Conservation (phyloP, 805 yeast genomes). For the Pichia heedii region DNA sequence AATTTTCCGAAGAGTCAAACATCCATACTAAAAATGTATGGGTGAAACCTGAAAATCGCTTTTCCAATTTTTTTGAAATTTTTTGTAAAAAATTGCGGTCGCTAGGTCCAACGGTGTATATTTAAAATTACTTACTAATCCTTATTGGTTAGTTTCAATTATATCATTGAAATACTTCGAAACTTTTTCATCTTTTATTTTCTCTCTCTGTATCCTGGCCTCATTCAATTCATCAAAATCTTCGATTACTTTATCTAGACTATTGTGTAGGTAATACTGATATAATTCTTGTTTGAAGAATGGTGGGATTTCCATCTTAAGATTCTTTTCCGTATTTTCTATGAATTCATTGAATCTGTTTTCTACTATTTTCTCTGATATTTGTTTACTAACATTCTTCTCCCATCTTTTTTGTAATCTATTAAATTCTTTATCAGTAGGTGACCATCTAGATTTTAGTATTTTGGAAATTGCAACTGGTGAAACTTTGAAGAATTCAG, state of each 20-base stretch:
- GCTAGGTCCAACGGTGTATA: too few relatives aligned
- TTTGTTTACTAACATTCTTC: conserved; percentile 33
- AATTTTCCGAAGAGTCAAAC: too few relatives aligned
- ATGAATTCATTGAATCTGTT: conserved; percentile 21
- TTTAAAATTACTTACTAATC: too few relatives aligned
- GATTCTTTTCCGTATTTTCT: conserved; percentile 20
- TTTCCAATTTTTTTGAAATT: too few relatives aligned
- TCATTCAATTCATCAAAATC: conserved; percentile 19
- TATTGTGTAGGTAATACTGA: conserved; percentile 17
- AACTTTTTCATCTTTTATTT: conserved; percentile 8
- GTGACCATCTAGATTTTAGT: conserved; percentile 67
- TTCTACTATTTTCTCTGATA: conserved; percentile 18
- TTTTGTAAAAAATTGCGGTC: too few relatives aligned
- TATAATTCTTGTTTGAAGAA: conserved; percentile 21
- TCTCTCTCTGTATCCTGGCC: conserved; percentile 15
- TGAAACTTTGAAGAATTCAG: conserved; percentile 57
- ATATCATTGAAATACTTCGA: conserved; percentile 1
- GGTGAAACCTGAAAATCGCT: too few relatives aligned
- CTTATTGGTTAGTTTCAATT: too few relatives aligned
- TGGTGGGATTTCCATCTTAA: conserved; percentile 24
- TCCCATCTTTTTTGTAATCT: conserved; percentile 43
- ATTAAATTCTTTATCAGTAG: conserved; percentile 45
- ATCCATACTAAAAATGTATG: too few relatives aligned
- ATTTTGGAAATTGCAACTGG: conserved; percentile 81
- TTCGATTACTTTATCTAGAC: conserved; percentile 16